These are phyloP conservation scores for Chytriomyces sp. DNA, from an alignment of 192 early-diverging fungal species.

Conservation along the genomic window DNA sequence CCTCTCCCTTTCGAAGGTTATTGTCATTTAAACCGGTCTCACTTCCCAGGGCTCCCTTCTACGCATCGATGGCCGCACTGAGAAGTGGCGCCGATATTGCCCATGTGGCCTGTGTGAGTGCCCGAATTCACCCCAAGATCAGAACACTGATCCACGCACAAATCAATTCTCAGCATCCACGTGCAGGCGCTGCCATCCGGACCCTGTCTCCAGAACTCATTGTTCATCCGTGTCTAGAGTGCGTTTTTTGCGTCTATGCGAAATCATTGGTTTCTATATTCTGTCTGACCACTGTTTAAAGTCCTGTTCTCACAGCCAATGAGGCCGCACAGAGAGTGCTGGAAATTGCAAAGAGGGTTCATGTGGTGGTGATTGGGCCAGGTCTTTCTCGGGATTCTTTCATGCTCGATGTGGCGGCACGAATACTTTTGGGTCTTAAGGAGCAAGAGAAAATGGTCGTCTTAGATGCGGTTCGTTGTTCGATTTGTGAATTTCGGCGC, in stretches of 20 bases:
- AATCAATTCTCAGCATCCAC: slow-evolving; percentile 44
- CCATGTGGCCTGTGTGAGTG: slow-evolving; percentile 76
- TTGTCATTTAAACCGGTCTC: background rate
- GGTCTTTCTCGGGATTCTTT: slow-evolving; percentile 80
- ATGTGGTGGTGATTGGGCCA: slow-evolving; percentile 90
- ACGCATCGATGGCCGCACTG: slow-evolving; percentile 75
- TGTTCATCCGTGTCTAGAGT: slow-evolving; percentile 83
- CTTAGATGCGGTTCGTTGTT: slow-evolving; percentile 80
- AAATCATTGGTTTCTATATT: no score
- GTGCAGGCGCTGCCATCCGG: slow-evolving; percentile 81
- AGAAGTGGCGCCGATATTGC: slow-evolving; percentile 84
- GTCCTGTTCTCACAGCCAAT: no score
- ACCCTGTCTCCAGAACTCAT: slow-evolving; percentile 85
- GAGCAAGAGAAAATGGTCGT: slow-evolving; percentile 73
- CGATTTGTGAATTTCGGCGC: background rate
- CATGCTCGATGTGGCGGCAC: slow-evolving; percentile 69
- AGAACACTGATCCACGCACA: no score
- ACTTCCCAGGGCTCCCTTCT: slow-evolving; percentile 87
- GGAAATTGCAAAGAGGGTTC: slow-evolving; percentile 67
- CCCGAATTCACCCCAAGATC: no score
- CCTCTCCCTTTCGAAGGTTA: no score
- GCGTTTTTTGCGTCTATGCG: slow-evolving; percentile 38
- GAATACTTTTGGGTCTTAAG: slow-evolving; percentile 72
- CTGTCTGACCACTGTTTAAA: no score
- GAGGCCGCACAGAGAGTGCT: slow-evolving; percentile 56